phyloP scores from a whole-genome alignment of 2,329 filamentous ascomycete genomes.

The Claviceps maximensis region DNA sequence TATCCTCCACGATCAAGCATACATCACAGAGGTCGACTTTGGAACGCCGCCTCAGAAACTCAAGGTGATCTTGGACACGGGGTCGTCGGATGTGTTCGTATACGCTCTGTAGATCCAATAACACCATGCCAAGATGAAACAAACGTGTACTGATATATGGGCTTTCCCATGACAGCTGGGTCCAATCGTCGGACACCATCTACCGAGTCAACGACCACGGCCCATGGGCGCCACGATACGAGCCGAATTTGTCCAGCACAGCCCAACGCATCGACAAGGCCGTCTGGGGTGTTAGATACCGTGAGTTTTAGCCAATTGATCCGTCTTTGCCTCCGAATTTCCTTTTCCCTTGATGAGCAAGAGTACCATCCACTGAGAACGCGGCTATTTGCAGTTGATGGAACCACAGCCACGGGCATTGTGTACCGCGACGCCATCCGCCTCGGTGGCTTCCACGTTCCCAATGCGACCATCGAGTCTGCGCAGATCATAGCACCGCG shows the following conservation, averaged over 20 bases:
- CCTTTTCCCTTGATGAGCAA: not conserved
- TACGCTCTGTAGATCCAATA: not conserved
- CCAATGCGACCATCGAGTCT: constrained; percentile 35
- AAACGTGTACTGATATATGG: constrained; percentile 1
- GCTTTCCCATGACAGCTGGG: constrained; percentile 28
- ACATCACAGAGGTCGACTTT: constrained; percentile 29
- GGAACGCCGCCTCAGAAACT: constrained; percentile 35
- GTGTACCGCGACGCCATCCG: constrained; percentile 37
- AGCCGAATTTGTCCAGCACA: constrained; percentile 31
- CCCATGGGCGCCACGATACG: constrained; percentile 27
- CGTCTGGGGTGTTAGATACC: constrained; percentile 36
- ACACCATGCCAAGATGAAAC: not conserved
- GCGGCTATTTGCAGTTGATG: constrained; percentile 24
- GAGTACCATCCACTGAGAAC: not conserved
- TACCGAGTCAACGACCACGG: constrained; percentile 21
- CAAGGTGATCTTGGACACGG: constrained; percentile 38
- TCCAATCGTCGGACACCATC: constrained; percentile 35
- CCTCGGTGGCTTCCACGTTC: constrained; percentile 30
- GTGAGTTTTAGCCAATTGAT: constrained; percentile 19
- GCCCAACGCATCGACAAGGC: constrained; percentile 27
- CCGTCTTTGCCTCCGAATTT: constrained; percentile 9
- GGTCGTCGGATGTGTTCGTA: constrained; percentile 50
- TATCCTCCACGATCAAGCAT: constrained; percentile 28
- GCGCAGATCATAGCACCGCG: constrained; percentile 29
- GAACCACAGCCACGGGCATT: constrained; percentile 29